phyloP scores from a whole-genome alignment of 495 filamentous ascomycete genomes.

The Penicillium riverlandense region DNA sequence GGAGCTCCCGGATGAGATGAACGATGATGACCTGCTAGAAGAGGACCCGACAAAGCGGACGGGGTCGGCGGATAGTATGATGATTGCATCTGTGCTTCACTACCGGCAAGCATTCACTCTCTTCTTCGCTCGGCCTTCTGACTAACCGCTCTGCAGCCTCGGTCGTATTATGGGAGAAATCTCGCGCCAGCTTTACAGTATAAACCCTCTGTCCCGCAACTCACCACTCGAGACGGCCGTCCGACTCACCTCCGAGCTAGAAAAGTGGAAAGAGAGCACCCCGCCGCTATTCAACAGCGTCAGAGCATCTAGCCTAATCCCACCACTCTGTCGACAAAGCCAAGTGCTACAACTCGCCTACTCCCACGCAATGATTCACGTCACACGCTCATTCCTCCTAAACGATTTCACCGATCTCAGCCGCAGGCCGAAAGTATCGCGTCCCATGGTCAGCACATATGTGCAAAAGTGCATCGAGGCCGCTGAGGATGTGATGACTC shows the following conservation, averaged over 20 bases:
- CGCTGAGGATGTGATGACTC: slow-evolving; percentile 31
- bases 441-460: slow-evolving; percentile 23
- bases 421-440: slow-evolving; percentile 23
- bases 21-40: slow-evolving; percentile 46
- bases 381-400: slow-evolving; percentile 49
- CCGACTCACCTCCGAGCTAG: slow-evolving; percentile 27
- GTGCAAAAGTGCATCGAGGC: slow-evolving; percentile 39
- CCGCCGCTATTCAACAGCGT: slow-evolving; percentile 41
- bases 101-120: slow-evolving; percentile 21
- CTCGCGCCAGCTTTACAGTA: slow-evolving; percentile 42
- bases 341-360: slow-evolving; percentile 47
- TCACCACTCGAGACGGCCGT: slow-evolving; percentile 32
- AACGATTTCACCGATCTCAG: slow-evolving; percentile 42
- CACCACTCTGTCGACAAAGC: slow-evolving; percentile 46
- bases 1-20: slow-evolving; percentile 41
- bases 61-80: slow-evolving; percentile 35
- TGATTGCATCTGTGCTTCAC: slow-evolving; percentile 42
- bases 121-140: not conserved
- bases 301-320: slow-evolving; percentile 38
- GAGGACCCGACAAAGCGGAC: slow-evolving; percentile 26
- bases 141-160: slow-evolving; percentile 21
- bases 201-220: slow-evolving; percentile 32
- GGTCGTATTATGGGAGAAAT: slow-evolving; percentile 38
- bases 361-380: slow-evolving; percentile 47
- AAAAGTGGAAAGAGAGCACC: slow-evolving; percentile 33